Conservation (phyloP, 2,329 filamentous ascomycete species). For the Furcasterigmium sp. region DNA sequence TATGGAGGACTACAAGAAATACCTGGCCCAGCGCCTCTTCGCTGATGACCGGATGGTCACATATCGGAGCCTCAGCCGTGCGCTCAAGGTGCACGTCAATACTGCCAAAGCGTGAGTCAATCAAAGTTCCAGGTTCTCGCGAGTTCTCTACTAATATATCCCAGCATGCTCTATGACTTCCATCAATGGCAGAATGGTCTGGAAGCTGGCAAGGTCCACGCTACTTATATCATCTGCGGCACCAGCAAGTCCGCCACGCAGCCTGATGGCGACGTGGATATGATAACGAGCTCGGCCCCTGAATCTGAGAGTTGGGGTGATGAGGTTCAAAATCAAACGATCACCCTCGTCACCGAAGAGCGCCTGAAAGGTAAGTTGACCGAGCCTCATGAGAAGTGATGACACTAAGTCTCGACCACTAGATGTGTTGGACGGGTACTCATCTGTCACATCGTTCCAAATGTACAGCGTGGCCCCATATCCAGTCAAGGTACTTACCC, state of each 20-base stretch:
- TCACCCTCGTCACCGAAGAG: constrained; percentile 69
- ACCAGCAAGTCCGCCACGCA: constrained; percentile 41
- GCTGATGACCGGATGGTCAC: constrained; percentile 74
- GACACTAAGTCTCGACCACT: neutral
- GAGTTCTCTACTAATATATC: constrained; percentile 24
- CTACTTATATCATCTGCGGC: constrained; percentile 86
- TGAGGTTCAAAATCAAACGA: constrained; percentile 46
- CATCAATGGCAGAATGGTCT: constrained; percentile 72
- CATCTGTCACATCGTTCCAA: constrained; percentile 73
- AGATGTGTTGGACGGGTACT: constrained; percentile 66
- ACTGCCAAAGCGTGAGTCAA: constrained; percentile 74
- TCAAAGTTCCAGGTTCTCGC: neutral
- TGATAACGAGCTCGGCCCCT: constrained; percentile 63
- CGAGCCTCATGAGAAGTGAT: neutral
- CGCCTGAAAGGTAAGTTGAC: constrained; percentile 55
- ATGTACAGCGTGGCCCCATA: constrained; percentile 79
- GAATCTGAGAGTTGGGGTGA: constrained; percentile 46
- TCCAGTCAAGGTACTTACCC: constrained; percentile 55
- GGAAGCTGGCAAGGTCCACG: constrained; percentile 70
- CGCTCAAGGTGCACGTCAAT: constrained; percentile 78
- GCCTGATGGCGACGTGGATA: constrained; percentile 60
- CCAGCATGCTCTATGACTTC: constrained; percentile 82
- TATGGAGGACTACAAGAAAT: constrained; percentile 64
- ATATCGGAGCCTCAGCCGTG: constrained; percentile 79
- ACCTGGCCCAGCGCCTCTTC: constrained; percentile 70